These are phyloP conservation scores for Rhodofomes roseus DNA, from an alignment of 1,284 basidiomycete species.

Conservation along the genomic window DNA sequence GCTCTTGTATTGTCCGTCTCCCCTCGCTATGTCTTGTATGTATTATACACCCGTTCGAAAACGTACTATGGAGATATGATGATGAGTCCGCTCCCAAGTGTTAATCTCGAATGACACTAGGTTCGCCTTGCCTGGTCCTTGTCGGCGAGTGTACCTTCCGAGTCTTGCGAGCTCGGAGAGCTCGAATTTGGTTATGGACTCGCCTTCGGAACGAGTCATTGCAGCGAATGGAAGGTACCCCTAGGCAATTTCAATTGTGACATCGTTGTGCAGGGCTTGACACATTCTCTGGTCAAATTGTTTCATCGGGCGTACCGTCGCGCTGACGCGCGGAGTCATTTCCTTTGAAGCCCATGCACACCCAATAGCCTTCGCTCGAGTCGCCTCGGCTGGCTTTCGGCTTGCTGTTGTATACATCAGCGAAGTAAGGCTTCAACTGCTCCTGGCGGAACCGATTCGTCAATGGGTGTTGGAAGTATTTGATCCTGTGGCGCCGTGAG, in stretches of 20 bases:
- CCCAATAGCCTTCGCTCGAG: constrained; percentile 73
- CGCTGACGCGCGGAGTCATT: background rate
- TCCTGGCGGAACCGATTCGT: constrained; percentile 51
- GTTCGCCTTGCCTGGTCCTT: too few relatives aligned
- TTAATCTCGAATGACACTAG: too few relatives aligned
- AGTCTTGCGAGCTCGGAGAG: too few relatives aligned
- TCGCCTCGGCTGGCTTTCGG: constrained; percentile 64
- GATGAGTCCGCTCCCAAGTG: too few relatives aligned
- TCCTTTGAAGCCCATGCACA: constrained; percentile 62
- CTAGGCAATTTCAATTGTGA: too few relatives aligned
- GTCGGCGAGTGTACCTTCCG: too few relatives aligned
- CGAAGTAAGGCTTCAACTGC: constrained; percentile 54
- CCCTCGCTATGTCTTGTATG: constrained; percentile 1
- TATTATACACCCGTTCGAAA: background rate
- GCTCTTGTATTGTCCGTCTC: background rate
- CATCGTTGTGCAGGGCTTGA: too few relatives aligned
- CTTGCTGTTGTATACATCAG: constrained; percentile 55
- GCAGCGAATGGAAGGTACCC: too few relatives aligned
- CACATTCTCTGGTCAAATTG: too few relatives aligned
- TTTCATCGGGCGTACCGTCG: too few relatives aligned
- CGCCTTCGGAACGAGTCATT: too few relatives aligned
- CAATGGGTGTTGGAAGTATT: constrained; percentile 68
- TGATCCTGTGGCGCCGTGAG: constrained; percentile 45
- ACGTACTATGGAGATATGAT: constrained; percentile 1
- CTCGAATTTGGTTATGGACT: too few relatives aligned